phyloP scores from a whole-genome alignment of 306 rosid genomes.

The Trichosanthes truncata region DNA sequence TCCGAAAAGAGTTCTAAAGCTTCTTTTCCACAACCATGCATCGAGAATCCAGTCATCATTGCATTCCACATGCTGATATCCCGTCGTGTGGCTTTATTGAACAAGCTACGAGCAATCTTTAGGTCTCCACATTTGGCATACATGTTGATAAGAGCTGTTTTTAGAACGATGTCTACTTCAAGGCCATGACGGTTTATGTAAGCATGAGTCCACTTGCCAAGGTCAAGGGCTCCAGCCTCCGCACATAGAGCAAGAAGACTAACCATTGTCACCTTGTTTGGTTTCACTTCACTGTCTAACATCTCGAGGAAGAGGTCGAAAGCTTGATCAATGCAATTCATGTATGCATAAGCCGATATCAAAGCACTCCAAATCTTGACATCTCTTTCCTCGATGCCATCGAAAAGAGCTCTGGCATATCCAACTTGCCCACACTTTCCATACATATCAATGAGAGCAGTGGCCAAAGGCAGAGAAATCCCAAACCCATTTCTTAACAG shows the following conservation, averaged over 20 bases:
- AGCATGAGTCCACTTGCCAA: constrained; percentile 62
- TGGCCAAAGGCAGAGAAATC: constrained; percentile 38
- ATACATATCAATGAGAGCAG: constrained; percentile 63
- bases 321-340: constrained; percentile 27
- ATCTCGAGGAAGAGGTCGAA: constrained; percentile 29
- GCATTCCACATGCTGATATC: constrained; percentile 52
- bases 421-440: constrained; percentile 44
- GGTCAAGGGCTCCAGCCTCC: constrained; percentile 49
- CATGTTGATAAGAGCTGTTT: constrained; percentile 56
- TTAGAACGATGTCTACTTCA: constrained; percentile 28
- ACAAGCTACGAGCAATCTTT: constrained; percentile 25
- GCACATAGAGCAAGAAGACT: constrained; percentile 41
- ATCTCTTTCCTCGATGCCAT: constrained; percentile 27
- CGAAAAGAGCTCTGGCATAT: constrained; percentile 39
- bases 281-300: constrained; percentile 31
- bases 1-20: constrained; percentile 41
- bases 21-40: constrained; percentile 47
- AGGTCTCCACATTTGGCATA: constrained; percentile 70
- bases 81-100: constrained; percentile 16
- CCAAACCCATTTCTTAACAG: constrained; percentile 33
- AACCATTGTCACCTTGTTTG: constrained; percentile 46
- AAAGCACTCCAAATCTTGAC: constrained; percentile 50
- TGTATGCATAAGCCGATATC: constrained; percentile 45
- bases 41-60: constrained; percentile 55
- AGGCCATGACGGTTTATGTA: constrained; percentile 38